These are phyloP conservation scores for Erythrophleum fordii DNA, from an alignment of 306 rosid species.

Conservation along the genomic window DNA sequence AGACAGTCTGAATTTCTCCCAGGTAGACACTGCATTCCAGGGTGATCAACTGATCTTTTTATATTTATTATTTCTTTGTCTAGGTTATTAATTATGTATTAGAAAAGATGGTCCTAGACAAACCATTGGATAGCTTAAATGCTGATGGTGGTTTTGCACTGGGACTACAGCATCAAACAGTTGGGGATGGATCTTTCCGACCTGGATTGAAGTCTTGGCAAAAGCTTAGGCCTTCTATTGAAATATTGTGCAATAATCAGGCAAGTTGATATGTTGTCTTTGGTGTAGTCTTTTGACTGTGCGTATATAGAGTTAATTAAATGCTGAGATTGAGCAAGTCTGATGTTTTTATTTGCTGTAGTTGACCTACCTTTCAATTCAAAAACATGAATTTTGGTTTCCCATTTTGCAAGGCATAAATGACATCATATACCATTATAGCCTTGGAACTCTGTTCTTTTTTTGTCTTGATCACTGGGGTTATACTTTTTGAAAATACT, in stretches of 20 bases:
- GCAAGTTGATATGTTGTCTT: slow-evolving; percentile 52
- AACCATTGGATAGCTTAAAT: slow-evolving; percentile 71
- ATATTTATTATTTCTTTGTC: slow-evolving; percentile 23
- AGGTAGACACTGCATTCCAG: slow-evolving; percentile 22
- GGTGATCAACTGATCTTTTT: slow-evolving; percentile 29
- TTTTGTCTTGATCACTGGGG: neutral
- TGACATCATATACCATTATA: slow-evolving; percentile 20
- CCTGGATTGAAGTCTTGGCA: slow-evolving; percentile 90
- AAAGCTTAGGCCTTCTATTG: slow-evolving; percentile 88
- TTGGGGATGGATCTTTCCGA: slow-evolving; percentile 86
- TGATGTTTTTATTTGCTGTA: slow-evolving; percentile 13
- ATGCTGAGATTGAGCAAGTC: slow-evolving; percentile 16
- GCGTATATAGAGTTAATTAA: neutral
- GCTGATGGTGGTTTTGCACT: slow-evolving; percentile 71
- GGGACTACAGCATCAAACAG: slow-evolving; percentile 57
- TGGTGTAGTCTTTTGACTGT: slow-evolving; percentile 2
- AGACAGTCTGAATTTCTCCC: slow-evolving; percentile 3
- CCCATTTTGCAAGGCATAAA: slow-evolving; percentile 20
- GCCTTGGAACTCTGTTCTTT: slow-evolving; percentile 9
- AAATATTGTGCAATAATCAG: slow-evolving; percentile 95
- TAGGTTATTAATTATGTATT: slow-evolving; percentile 91
- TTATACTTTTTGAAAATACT: neutral
- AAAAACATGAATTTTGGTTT: slow-evolving; percentile 3
- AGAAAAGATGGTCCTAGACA: slow-evolving; percentile 96
- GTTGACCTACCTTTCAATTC: slow-evolving; percentile 16